A percentile compares a stretch with the other conserved stretches of the same genome.
Conservation (phyloP, 2,329 filamentous ascomycete species). For the Nemania sp. region DNA sequence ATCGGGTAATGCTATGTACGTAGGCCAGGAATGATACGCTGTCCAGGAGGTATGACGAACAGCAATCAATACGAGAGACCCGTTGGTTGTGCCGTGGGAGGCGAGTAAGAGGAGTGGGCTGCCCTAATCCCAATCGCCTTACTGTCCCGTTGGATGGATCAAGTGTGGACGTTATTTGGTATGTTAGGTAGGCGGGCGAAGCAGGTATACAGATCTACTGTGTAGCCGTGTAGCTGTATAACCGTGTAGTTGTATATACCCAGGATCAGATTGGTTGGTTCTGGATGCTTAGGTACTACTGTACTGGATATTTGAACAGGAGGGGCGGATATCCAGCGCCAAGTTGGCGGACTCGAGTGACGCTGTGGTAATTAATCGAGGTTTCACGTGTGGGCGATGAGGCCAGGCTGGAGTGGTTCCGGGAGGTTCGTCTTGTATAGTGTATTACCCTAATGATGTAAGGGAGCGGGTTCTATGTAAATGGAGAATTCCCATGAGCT, state of each 20-base stretch:
- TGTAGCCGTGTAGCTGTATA: neutral
- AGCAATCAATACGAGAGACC: conserved; percentile 29
- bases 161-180: neutral
- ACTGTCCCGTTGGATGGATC: conserved; percentile 12
- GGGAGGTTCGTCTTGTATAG: neutral
- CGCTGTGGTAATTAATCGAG: neutral
- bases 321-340: neutral
- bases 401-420: neutral
- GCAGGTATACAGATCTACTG: neutral
- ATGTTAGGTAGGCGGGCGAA: too few relatives aligned
- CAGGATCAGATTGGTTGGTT: too few relatives aligned
- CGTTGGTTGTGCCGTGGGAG: conserved; percentile 13
- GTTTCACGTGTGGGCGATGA: neutral
- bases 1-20: conserved; percentile 5
- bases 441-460: neutral
- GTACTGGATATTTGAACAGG: too few relatives aligned
- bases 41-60: neutral
- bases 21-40: neutral
- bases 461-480: neutral
- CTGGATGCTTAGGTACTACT: too few relatives aligned
- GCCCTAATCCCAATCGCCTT: conserved; percentile 19
- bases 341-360: neutral
- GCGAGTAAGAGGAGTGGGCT: conserved; percentile 20
- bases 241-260: too few relatives aligned
- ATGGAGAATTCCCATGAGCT: neutral